Evolutionary conservation across 306 rosid genomes (phyloP).

Genomic region (Casuarina glauca): DNA sequence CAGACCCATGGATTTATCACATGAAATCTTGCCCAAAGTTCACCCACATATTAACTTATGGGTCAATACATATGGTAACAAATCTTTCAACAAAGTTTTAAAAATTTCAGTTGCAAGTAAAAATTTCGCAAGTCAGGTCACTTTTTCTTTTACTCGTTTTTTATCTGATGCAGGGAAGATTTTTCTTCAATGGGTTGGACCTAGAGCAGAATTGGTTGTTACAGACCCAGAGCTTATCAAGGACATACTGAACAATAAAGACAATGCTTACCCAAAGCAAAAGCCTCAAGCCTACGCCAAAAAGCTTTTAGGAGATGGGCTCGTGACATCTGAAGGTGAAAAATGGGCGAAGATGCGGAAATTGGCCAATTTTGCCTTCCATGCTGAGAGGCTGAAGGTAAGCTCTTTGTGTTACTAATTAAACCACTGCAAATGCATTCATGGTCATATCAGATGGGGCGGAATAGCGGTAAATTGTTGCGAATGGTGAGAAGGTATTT

Average conservation of each 20-base stretch:
- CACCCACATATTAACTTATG: conserved; percentile 29
- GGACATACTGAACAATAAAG: conserved; percentile 26
- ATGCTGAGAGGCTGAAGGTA: conserved; percentile 43
- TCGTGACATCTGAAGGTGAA: conserved; percentile 23
- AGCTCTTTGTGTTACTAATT: background rate
- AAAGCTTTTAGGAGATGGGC: conserved; percentile 37
- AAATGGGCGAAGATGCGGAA: conserved; percentile 34
- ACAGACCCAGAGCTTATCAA: conserved; percentile 32
- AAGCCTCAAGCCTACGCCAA: background rate
- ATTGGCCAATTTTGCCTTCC: conserved; percentile 38
- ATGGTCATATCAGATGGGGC: too few species aligned
- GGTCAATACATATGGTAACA: background rate
- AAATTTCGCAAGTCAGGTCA: background rate
- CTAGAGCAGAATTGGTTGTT: conserved; percentile 20
- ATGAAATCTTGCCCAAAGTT: conserved; percentile 13
- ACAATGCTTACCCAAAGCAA: conserved; percentile 10
- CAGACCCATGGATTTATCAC: conserved; percentile 11
- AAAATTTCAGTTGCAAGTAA: background rate
- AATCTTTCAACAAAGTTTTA: background rate
- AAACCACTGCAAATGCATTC: background rate
- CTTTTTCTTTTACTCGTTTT: background rate
- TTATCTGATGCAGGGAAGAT: conserved; percentile 25
- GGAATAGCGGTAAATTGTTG: too few species aligned
- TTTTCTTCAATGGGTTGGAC: conserved; percentile 36
- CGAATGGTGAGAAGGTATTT: background rate